Evolutionary conservation across 2,329 filamentous ascomycete species (phyloP), one percentile per base, ranked within the genome.

Genomic region (Fusarium chaquense): DNA sequence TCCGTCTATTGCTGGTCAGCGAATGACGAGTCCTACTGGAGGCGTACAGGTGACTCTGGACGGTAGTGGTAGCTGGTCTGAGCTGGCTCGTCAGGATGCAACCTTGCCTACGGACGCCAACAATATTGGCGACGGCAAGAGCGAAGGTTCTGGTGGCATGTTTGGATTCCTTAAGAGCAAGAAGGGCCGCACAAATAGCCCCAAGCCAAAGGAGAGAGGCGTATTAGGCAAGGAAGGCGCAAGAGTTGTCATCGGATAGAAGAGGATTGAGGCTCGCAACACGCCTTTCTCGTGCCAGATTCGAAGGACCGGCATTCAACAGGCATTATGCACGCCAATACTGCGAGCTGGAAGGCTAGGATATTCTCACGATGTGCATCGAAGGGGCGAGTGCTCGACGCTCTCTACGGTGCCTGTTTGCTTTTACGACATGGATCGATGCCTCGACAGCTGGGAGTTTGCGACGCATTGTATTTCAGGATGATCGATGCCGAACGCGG

Each of bases 161-260:
- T 91, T 98, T 70, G 93, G 93, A 2, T 97, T 99, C 79, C 84
- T 98, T 65, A 93, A 88, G 70, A 87, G 94, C 75, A 97, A 97
- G 83, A 97, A 93, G 83, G 93, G 94, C 30, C 86, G 94, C 68
- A 93, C 94, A 58, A 90, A 94, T 79, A 98, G 94, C 78, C 96
- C 96, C 2, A 98, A 97, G 82, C 94, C 94, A 28, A 95, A 93
- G 79, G 94, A 98, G 81, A 88, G 93, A 58, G 96, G 96, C 62
- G 94, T 99, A 10, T 78, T 99, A 62, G 96, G 96, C 60, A 98
- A 98, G 78, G 94, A 98, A 78, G 96, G 96, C 18, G 94, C 96
- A 13, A 87, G 96, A 77, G 90, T 93, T 69, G 87, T 95, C 59
- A 91, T 95, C 76, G 90, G 88, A 73, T 92, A 83, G 67, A 71